These are phyloP conservation scores for Cryphonectria radicalis DNA, from an alignment of 2,329 filamentous ascomycete genomes.

Conservation along the genomic window DNA sequence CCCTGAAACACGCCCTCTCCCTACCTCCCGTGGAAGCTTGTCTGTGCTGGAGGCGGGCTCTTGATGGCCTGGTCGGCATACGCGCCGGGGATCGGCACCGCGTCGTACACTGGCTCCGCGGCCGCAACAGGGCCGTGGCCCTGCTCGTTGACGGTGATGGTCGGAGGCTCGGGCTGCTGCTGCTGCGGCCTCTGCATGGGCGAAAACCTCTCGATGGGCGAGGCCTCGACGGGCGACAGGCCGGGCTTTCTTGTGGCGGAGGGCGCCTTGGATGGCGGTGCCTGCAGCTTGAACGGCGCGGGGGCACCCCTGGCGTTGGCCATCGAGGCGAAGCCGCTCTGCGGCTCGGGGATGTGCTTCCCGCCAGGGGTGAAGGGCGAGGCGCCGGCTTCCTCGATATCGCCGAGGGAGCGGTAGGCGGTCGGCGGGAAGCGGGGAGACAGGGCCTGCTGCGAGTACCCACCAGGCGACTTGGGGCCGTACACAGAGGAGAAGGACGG, in stretches of 20 bases:
- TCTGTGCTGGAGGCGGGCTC: constrained; percentile 53
- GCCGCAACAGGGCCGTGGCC: constrained; percentile 64
- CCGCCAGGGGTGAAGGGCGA: constrained; percentile 58
- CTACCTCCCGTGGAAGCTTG: constrained; percentile 45
- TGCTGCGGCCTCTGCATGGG: constrained; percentile 36
- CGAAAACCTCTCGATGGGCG: constrained; percentile 27
- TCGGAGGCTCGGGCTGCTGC: constrained; percentile 38
- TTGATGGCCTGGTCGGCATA: constrained; percentile 65
- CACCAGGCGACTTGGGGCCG: constrained; percentile 39
- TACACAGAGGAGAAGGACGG: constrained; percentile 48
- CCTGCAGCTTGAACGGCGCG: constrained; percentile 81
- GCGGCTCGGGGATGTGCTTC: constrained; percentile 61
- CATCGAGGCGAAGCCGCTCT: constrained; percentile 61
- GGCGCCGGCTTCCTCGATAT: constrained; percentile 39
- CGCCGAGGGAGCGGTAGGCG: constrained; percentile 51
- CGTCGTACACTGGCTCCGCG: constrained; percentile 81
- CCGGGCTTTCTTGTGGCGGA: constrained; percentile 68
- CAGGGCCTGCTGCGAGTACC: constrained; percentile 56
- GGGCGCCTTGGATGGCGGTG: constrained; percentile 79
- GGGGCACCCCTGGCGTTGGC: constrained; percentile 37
- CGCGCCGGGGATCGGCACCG: constrained; percentile 86
- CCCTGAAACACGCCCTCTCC: background rate
- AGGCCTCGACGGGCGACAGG: constrained; percentile 59
- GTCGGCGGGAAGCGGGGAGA: constrained; percentile 64
- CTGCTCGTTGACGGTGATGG: constrained; percentile 62